Conservation (phyloP, 139 green algal species). For the Klebsormidium nitens region DNA sequence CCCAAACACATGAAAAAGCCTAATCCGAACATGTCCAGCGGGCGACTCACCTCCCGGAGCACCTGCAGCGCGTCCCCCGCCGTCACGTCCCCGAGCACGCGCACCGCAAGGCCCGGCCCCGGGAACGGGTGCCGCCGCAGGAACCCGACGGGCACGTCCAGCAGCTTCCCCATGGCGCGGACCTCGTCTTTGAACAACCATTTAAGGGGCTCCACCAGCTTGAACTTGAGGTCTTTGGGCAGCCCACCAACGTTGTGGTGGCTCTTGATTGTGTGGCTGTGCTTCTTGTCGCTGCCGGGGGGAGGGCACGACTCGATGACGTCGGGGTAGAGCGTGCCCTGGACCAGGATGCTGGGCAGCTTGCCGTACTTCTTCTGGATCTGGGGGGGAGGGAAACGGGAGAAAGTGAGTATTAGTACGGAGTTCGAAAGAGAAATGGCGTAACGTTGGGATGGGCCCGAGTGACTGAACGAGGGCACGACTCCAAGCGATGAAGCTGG, state of each 20-base stretch:
- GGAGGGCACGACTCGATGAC: slow-evolving; percentile 98
- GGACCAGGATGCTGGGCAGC: slow-evolving; percentile 44
- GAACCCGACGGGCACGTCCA: slow-evolving; percentile 73
- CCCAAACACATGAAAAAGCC: neutral
- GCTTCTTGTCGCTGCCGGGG: slow-evolving; percentile 87
- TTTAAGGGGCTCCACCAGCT: slow-evolving; percentile 93
- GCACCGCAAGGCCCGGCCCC: slow-evolving; percentile 89
- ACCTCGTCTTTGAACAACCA: slow-evolving; percentile 97
- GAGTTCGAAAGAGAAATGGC: no score
- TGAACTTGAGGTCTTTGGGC: slow-evolving; percentile 93
- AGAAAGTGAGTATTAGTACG: neutral
- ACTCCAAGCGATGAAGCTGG: no score
- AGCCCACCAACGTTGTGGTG: slow-evolving; percentile 99
- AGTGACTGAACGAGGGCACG: no score
- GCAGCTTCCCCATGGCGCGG: slow-evolving; percentile 59
- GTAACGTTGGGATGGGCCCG: no score
- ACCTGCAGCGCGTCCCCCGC: slow-evolving; percentile 62
- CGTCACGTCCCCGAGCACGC: slow-evolving; percentile 93
- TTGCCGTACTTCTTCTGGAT: slow-evolving; percentile 23
- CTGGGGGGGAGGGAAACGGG: neutral
- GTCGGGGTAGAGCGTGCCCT: slow-evolving; percentile 97
- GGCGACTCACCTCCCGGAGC: slow-evolving; percentile 43
- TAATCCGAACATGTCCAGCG: no score
- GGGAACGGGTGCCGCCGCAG: slow-evolving; percentile 96
- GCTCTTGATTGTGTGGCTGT: slow-evolving; percentile 99